phyloP scores from a whole-genome alignment of 1,139 yeast species.

The Magnusiomyces tetraspermus region DNA sequence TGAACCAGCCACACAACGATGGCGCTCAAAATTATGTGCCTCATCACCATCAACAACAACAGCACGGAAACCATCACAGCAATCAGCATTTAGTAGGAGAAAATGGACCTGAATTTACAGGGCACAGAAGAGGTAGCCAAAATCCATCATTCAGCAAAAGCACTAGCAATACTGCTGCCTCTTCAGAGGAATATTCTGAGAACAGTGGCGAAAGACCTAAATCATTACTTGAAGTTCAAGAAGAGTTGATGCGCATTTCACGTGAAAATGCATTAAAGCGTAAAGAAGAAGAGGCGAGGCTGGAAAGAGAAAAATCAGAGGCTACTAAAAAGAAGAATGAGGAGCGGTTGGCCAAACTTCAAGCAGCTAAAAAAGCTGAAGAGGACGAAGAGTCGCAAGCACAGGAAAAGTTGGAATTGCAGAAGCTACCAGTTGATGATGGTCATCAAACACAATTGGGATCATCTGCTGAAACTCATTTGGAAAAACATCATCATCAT shows the following conservation, averaged over 20 bases:
- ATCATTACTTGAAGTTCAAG: constrained; percentile 26
- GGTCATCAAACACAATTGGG: background rate
- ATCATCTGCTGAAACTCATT: background rate
- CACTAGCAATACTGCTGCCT: background rate
- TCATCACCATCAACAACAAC: background rate
- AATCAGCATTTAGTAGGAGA: no score
- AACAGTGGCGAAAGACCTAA: background rate
- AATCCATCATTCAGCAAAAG: background rate
- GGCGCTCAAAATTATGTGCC: background rate
- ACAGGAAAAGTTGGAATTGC: background rate
- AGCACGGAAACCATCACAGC: no score
- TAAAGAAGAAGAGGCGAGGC: constrained; percentile 29
- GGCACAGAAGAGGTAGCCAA: background rate
- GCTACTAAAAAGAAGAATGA: constrained; percentile 25
- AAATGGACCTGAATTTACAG: background rate
- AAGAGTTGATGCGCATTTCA: constrained; percentile 27
- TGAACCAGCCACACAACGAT: background rate
- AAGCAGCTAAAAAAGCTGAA: no score
- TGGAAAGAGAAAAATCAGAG: constrained; percentile 26
- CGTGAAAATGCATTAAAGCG: constrained; percentile 15
- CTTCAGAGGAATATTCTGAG: background rate
- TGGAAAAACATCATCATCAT: background rate
- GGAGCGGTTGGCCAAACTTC: constrained; percentile 17
- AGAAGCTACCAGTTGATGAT: background rate
- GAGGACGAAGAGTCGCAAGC: background rate